Evolutionary conservation across 768 basidiomycete species (phyloP).

Genomic region (Mycena albidolilacea): DNA sequence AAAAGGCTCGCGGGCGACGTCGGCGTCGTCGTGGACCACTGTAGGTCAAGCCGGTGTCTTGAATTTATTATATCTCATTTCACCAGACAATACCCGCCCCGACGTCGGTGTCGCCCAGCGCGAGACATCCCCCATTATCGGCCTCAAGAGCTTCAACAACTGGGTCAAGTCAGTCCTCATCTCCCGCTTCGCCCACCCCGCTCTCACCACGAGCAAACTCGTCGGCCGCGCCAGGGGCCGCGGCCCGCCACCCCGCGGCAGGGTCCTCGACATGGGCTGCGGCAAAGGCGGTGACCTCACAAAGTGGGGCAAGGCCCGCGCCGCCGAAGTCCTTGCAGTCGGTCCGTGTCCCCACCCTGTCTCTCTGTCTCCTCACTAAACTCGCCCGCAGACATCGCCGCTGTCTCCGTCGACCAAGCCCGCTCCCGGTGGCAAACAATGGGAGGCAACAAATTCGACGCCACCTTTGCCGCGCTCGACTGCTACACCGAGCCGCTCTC

Average conservation of each 20-base stretch:
- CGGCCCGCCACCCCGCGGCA: slow-evolving; percentile 61
- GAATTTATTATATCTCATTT: slow-evolving; percentile 8
- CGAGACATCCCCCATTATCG: slow-evolving; percentile 93
- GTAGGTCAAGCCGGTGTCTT: slow-evolving; percentile 59
- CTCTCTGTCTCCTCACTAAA: not conserved
- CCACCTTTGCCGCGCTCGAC: slow-evolving; percentile 88
- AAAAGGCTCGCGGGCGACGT: slow-evolving; percentile 79
- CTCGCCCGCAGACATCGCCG: slow-evolving; percentile 81
- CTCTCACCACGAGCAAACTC: slow-evolving; percentile 59
- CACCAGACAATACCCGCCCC: slow-evolving; percentile 91
- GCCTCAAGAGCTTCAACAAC: slow-evolving; percentile 98
- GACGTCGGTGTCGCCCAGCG: slow-evolving; percentile 92
- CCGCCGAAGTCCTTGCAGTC: slow-evolving; percentile 84
- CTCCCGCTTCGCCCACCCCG: slow-evolving; percentile 87
- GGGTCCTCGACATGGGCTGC: slow-evolving; percentile 96
- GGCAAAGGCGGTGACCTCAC: slow-evolving; percentile 99
- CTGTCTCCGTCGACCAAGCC: slow-evolving; percentile 92
- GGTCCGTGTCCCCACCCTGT: slow-evolving; percentile 60
- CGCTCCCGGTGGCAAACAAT: slow-evolving; percentile 73
- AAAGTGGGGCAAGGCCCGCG: slow-evolving; percentile 93
- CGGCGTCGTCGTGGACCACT: slow-evolving; percentile 82
- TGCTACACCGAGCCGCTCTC: slow-evolving; percentile 86
- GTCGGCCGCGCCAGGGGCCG: slow-evolving; percentile 48
- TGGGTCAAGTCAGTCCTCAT: slow-evolving; percentile 99
- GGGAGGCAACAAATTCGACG: slow-evolving; percentile 74